Base-by-base conservation (phyloP, 2,329 filamentous ascomycete species). In the Exophiala xenobiotica region DNA sequence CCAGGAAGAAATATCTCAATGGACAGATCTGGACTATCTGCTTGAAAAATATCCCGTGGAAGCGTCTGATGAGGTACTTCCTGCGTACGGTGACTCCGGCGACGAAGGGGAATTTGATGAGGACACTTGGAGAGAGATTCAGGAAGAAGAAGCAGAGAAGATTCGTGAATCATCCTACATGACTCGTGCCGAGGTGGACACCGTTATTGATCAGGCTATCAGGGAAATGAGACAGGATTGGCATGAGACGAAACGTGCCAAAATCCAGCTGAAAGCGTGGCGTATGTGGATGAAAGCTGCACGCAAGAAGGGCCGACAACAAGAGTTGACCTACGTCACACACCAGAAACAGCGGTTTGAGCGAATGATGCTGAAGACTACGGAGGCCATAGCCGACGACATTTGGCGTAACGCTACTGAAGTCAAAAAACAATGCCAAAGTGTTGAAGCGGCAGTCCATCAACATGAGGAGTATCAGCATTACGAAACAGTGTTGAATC, bases 361-460 rank as follows among this genome's bases (percentile, higher is more conserved):
- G 9, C 53, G 61, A 2, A 81, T 85, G 7, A 72, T 92, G 23
- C 64, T 66, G n/a, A 82, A 77, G 40, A 67, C 83, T 12, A 74
- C 75, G 7, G 61, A 73, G 1, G 76, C 81, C 16, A 80, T 90
- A 26, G 57, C 74, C 18, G 60, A 65, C 1, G 70, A 77, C 12
- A 64, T 73, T 23, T 89, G 84, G 79, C 65, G 68, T 8, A 78
- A 71, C 6, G 69, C 72, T 18, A 61, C 67, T 1, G 75, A 83
- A 11, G 64, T 93, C 11, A 69, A 74, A 20, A 70, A 68, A 4
- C 79, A 82, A 60, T 82, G 83, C 42, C 68, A 70, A 8, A 77
- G 71, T 27, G 70, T 95, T 48, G 83, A 92, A 53, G 71, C 74
- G 3, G 89, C 77, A 3, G 69, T 96, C 1, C 77, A 80, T 27